A percentile compares a stretch with the other conserved stretches of the same genome.
Evolutionary conservation across 2,329 filamentous ascomycete species (phyloP).

Genomic region (Penicillium digitatum): DNA sequence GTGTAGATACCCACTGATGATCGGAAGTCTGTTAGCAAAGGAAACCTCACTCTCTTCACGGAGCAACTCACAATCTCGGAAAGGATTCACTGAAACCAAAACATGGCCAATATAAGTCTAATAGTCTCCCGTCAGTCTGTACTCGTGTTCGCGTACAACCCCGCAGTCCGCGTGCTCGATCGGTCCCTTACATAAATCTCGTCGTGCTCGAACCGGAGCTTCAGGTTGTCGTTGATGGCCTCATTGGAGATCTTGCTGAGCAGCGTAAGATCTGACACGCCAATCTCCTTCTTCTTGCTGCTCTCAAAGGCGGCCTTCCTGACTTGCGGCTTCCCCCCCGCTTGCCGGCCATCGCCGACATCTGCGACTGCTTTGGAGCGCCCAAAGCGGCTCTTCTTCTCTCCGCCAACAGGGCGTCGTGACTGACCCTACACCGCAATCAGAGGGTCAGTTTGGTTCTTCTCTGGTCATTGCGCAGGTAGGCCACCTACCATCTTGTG

Average conservation of each 20-base stretch:
- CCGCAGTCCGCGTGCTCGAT: constrained; percentile 11
- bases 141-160: constrained; percentile 13
- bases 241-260: constrained; percentile 99
- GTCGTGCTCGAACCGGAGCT: constrained; percentile 93
- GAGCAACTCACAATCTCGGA: constrained; percentile 68
- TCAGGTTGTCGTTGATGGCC: constrained; percentile 97
- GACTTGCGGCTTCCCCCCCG: constrained; percentile 61
- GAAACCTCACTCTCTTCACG: not conserved
- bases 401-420: constrained; percentile 42
- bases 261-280: constrained; percentile 93
- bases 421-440: constrained; percentile 37
- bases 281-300: constrained; percentile 98
- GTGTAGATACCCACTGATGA: constrained; percentile 85
- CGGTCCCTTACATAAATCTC: constrained; percentile 75
- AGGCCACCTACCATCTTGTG: constrained; percentile 34
- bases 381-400: constrained; percentile 44
- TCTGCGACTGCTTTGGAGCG: constrained; percentile 43
- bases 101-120: constrained; percentile 98
- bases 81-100: constrained; percentile 96
- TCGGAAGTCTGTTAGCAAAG: constrained; percentile 35
- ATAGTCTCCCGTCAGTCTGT: constrained; percentile 15
- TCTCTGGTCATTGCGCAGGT: not conserved
- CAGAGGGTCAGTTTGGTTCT: constrained; percentile 17
- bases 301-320: constrained; percentile 96
- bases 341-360: constrained; percentile 43